Evolutionary conservation across 768 basidiomycete genomes (phyloP), one percentile per base, ranked within the genome.

Genomic region (Agrocybe praecox): DNA sequence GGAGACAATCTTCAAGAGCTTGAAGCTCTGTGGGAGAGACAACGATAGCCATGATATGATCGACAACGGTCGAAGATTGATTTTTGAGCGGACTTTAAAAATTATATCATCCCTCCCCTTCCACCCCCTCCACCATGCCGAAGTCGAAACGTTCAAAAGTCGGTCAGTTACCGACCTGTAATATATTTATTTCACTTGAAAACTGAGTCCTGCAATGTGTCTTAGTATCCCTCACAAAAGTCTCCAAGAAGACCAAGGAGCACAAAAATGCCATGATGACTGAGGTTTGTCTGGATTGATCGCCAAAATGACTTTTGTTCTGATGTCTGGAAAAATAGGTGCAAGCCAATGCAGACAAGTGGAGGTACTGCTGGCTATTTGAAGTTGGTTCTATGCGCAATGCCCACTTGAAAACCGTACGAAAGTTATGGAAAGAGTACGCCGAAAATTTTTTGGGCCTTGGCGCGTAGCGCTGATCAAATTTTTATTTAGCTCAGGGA

Each of bases 381-480:
- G 87, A 90, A 64, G 93, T 98, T 6, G 96, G 95, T 15, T 86
- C 94, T 63, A 96, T 98, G 94, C 82, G 97, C 58, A 98, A 96
- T 75, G 78, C 94, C 23, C 90, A 94, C 73, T 76, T 99, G 36
- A 96, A 98, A 80, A 94, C 93, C 50, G 92, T 98, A 46, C 83
- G 97, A 62, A 87, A 87, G 57, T 78, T 91, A 61, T 99, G 97
- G 97, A 92, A 93, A 80, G 92, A 91, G 89, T 93, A 63, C 53
- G 89, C 76, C 32, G 22, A 12, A 26, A 44, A 18, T 34, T 9
- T 46, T 22, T 40, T 43, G 48, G 22, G 48, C 3, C 14, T n/a
- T 26, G 33, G 33, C 19, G 36, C 36, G 6, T 4, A 40, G 36
- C 36, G 36, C 12, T 40, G 36, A 40, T 40, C 17, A 23, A 29